Evolutionary conservation across 768 basidiomycete species (phyloP).

Genomic region (Agrocybe praecox): DNA sequence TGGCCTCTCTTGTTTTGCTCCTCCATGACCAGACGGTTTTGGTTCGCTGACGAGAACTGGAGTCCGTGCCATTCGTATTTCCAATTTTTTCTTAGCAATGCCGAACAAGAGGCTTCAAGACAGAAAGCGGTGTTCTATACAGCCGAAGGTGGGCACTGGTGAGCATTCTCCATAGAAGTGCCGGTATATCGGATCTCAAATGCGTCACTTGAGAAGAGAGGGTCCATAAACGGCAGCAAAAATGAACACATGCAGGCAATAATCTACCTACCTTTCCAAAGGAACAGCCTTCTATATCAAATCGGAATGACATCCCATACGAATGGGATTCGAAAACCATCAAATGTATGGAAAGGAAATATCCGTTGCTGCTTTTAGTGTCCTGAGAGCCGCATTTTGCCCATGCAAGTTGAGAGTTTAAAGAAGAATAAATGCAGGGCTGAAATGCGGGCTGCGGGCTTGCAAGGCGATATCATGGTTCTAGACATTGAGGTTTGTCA

Average conservation of each 20-base stretch:
- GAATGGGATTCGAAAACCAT: no score
- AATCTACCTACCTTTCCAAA: not conserved
- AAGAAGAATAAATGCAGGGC: not conserved
- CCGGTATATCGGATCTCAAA: constrained; percentile 5
- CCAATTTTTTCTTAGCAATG: no score
- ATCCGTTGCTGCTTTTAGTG: no score
- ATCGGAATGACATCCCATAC: not conserved
- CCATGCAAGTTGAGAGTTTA: not conserved
- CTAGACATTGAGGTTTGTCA: not conserved
- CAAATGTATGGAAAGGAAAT: no score
- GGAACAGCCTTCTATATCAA: not conserved
- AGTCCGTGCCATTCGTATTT: no score
- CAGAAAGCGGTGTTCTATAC: no score
- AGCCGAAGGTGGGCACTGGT: no score
- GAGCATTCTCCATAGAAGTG: not conserved
- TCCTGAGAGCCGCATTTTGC: no score
- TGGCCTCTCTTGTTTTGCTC: not conserved
- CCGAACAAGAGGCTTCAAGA: no score
- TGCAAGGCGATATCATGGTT: not conserved
- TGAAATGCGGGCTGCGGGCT: not conserved
- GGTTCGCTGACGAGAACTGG: not conserved
- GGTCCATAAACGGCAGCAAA: not conserved
- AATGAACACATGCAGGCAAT: constrained; percentile 3
- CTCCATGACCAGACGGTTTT: not conserved
- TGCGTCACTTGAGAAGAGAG: not conserved